phyloP scores from a whole-genome alignment of 2,329 filamentous ascomycete species.

The Ampelomyces quisqualis region DNA sequence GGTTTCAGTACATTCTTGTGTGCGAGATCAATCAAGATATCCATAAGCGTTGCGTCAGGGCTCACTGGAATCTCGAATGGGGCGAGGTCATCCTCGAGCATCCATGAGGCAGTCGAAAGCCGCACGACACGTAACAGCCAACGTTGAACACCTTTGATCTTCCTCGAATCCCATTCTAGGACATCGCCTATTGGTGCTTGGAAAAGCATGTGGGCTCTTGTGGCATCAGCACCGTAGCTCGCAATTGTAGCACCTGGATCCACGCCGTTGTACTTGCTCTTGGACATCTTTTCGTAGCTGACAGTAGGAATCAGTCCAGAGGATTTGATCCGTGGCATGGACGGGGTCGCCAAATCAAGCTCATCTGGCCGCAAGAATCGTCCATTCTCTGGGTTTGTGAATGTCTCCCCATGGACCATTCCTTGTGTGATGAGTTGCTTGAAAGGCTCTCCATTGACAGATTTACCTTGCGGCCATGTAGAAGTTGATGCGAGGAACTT shows the following conservation, averaged over 20 bases:
- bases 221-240: slow-evolving; percentile 79
- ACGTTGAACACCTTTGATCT: slow-evolving; percentile 76
- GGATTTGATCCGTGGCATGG: slow-evolving; percentile 61
- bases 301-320: slow-evolving; percentile 62
- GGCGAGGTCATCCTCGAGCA: slow-evolving; percentile 26
- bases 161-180: slow-evolving; percentile 82
- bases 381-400: slow-evolving; percentile 70
- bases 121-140: slow-evolving; percentile 73
- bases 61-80: slow-evolving; percentile 22
- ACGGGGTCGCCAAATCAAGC: slow-evolving; percentile 62
- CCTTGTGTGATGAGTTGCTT: slow-evolving; percentile 81
- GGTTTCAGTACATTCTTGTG: slow-evolving; percentile 6
- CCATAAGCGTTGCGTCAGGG: slow-evolving; percentile 25
- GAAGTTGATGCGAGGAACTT: slow-evolving; percentile 71
- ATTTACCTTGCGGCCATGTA: slow-evolving; percentile 44
- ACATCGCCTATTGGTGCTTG: slow-evolving; percentile 81
- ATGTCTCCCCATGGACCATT: slow-evolving; percentile 90
- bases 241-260: slow-evolving; percentile 73
- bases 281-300: slow-evolving; percentile 90
- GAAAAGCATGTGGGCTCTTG: slow-evolving; percentile 84
- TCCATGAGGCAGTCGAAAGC: slow-evolving; percentile 41
- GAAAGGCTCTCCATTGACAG: slow-evolving; percentile 69
- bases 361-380: slow-evolving; percentile 76
- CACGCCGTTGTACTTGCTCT: slow-evolving; percentile 90
- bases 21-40: slow-evolving; percentile 18